Conservation (phyloP, 2,329 filamentous ascomycete genomes). For the Mycocentrospora acerina region DNA sequence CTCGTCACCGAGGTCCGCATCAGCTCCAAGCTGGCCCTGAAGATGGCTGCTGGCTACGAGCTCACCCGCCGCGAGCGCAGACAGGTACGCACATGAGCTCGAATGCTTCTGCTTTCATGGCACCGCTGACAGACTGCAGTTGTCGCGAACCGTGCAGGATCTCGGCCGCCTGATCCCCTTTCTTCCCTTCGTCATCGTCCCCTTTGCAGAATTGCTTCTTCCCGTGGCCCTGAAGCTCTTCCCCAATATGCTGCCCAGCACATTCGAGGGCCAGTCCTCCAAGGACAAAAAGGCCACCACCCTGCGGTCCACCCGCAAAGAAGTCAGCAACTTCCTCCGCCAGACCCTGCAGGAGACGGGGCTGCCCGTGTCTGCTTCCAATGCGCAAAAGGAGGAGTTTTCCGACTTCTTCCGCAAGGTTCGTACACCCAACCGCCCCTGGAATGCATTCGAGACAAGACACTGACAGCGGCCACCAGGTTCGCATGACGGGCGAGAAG, state of each 20-base stretch:
- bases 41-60: slow-evolving; percentile 98
- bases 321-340: slow-evolving; percentile 87
- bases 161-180: slow-evolving; percentile 91
- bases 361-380: slow-evolving; percentile 79
- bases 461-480: slow-evolving; percentile 31
- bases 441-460: background rate
- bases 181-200: slow-evolving; percentile 94
- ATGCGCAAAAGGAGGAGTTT: slow-evolving; percentile 90
- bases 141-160: slow-evolving; percentile 91
- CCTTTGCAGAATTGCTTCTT: slow-evolving; percentile 89
- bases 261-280: slow-evolving; percentile 88
- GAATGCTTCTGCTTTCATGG: too few species aligned
- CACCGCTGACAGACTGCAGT: slow-evolving; percentile 42
- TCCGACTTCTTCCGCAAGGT: slow-evolving; percentile 97
- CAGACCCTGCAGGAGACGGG: slow-evolving; percentile 92
- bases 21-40: slow-evolving; percentile 84
- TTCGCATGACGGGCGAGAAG: slow-evolving; percentile 80
- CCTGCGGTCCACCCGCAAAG: slow-evolving; percentile 83
- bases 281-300: slow-evolving; percentile 85
- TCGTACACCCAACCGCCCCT: background rate
- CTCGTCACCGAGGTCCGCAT: slow-evolving; percentile 90
- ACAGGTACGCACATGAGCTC: slow-evolving; percentile 61
- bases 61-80: slow-evolving; percentile 89
- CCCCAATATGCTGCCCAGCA: slow-evolving; percentile 96
- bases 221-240: slow-evolving; percentile 92